Conservation (phyloP, 2,329 filamentous ascomycete genomes). For the Cercospora nicotianae region DNA sequence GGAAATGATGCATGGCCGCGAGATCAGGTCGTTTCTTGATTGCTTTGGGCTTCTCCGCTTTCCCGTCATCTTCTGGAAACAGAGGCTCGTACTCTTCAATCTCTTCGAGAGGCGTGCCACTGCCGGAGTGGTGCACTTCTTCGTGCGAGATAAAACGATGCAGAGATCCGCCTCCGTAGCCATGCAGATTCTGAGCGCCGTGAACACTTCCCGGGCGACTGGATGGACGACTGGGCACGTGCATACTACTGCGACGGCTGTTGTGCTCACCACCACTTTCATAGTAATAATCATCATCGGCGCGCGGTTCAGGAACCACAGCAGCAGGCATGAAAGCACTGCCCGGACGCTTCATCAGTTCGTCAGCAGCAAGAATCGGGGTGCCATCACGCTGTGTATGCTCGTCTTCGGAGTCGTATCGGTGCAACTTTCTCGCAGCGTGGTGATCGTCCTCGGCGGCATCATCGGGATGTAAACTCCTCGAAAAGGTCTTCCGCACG, state of each 20-base stretch:
- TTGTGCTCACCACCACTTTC: constrained; percentile 43
- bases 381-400: constrained; percentile 65
- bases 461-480: constrained; percentile 32
- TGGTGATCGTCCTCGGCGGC: constrained; percentile 47
- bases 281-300: constrained; percentile 56
- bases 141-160: constrained; percentile 57
- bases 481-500: constrained; percentile 50
- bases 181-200: constrained; percentile 25
- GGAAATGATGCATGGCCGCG: constrained; percentile 65
- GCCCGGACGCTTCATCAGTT: constrained; percentile 72
- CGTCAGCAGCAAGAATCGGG: constrained; percentile 86
- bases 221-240: constrained; percentile 62
- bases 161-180: constrained; percentile 52
- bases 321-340: constrained; percentile 74
- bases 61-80: constrained; percentile 71
- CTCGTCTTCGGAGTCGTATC: constrained; percentile 37
- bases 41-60: constrained; percentile 53
- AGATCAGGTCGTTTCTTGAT: constrained; percentile 57
- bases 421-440: constrained; percentile 40
- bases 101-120: constrained; percentile 73
- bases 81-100: constrained; percentile 94
- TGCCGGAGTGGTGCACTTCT: constrained; percentile 48
- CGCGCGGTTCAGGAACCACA: constrained; percentile 65
- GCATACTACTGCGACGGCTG: constrained; percentile 53
- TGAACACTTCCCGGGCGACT: constrained; percentile 62